These are phyloP conservation scores for Rhinocladiella mackenziei DNA, from an alignment of 2,329 filamentous ascomycete genomes.

Conservation along the genomic window DNA sequence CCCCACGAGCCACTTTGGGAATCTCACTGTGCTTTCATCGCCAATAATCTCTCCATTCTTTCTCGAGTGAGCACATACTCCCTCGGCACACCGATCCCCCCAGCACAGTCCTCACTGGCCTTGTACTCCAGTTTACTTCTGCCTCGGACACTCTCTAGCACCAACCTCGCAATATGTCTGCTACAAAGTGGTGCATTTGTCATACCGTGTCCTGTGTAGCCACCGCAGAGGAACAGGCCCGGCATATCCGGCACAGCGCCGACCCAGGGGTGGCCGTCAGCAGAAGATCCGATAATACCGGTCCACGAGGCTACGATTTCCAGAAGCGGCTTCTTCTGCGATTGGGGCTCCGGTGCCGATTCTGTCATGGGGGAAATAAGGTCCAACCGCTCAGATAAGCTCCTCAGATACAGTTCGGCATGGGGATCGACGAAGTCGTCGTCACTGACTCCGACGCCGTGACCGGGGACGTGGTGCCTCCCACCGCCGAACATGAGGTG, in stretches of 20 bases:
- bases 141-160: slow-evolving; percentile 7
- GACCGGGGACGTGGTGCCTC: slow-evolving; percentile 37
- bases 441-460: slow-evolving; percentile 46
- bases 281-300: slow-evolving; percentile 52
- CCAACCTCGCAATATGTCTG: slow-evolving; percentile 21
- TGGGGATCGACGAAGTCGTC: slow-evolving; percentile 49
- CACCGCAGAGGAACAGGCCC: slow-evolving; percentile 54
- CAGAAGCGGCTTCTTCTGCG: background rate
- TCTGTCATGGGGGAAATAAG: slow-evolving; percentile 29
- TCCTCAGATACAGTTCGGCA: slow-evolving; percentile 41
- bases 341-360: slow-evolving; percentile 15
- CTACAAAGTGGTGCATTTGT: slow-evolving; percentile 38
- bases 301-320: slow-evolving; percentile 37
- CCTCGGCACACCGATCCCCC: too few relatives aligned
- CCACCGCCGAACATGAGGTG: slow-evolving; percentile 61
- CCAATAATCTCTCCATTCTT: too few relatives aligned
- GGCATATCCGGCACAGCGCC: slow-evolving; percentile 45
- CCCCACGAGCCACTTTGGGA: too few relatives aligned
- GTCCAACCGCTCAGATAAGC: slow-evolving; percentile 39
- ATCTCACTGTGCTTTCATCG: too few relatives aligned
- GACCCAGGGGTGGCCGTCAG: slow-evolving; percentile 52
- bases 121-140: too few relatives aligned
- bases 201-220: slow-evolving; percentile 67
- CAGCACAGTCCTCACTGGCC: too few relatives aligned
- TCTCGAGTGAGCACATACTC: too few relatives aligned